Evolutionary conservation across 176 grass and related monocot species (phyloP).

Genomic region (Oryza officinalis): DNA sequence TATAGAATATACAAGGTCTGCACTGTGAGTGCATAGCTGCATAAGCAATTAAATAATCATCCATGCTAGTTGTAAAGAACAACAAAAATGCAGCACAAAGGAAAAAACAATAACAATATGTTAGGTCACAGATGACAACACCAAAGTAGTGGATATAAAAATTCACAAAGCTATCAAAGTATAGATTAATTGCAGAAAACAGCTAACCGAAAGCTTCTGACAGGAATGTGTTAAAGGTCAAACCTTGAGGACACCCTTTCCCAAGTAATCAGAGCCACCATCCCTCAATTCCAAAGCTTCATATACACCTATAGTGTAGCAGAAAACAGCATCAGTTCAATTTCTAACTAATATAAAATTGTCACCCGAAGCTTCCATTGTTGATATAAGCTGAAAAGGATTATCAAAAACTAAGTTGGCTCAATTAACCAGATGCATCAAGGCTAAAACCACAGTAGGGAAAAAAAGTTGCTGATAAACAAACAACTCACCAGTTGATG

Average conservation of each 20-base stretch:
- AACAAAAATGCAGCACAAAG: background rate
- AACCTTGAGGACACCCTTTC: conserved; percentile 90
- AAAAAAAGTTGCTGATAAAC: background rate
- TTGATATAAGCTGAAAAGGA: background rate
- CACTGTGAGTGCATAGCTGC: background rate
- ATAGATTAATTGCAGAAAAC: background rate
- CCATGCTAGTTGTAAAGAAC: background rate
- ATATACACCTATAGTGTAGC: conserved; percentile 60
- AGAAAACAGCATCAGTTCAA: background rate
- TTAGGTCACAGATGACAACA: background rate
- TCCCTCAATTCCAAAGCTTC: conserved; percentile 91
- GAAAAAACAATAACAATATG: background rate
- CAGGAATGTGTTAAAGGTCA: background rate
- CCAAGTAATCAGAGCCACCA: conserved; percentile 88
- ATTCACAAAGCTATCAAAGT: background rate
- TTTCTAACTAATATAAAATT: background rate
- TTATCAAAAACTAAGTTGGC: background rate
- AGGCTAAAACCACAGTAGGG: background rate
- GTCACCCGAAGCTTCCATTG: background rate
- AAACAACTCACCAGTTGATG: conserved; percentile 72
- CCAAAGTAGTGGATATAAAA: background rate
- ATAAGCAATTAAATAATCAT: background rate
- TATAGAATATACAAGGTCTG: background rate
- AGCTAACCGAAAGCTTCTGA: background rate
- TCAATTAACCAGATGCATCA: background rate